phyloP scores from a whole-genome alignment of 768 basidiomycete species.

The Lanmaoa rubissima region DNA sequence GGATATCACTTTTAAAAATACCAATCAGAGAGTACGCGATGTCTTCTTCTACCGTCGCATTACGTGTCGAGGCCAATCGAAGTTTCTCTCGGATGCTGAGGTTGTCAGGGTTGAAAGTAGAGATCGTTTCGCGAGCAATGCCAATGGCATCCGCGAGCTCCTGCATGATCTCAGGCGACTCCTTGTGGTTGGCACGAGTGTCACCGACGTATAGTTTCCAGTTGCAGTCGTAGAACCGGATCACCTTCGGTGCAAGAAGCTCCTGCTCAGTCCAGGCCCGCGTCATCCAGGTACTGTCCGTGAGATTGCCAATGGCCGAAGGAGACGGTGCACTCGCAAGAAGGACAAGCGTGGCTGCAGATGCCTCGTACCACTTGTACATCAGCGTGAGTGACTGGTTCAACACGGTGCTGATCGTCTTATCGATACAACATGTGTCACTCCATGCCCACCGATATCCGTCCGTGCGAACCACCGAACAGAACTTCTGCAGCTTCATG shows the following conservation, averaged over 20 bases:
- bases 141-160: constrained; percentile 8
- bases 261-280: constrained; percentile 16
- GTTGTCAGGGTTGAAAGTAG: neutral
- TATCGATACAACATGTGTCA: too few species aligned
- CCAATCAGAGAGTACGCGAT: constrained; percentile 11
- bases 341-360: neutral
- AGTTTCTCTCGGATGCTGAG: constrained; percentile 10
- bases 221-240: constrained; percentile 4
- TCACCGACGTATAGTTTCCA: constrained; percentile 12
- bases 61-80: constrained; percentile 8
- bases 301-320: neutral
- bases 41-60: constrained; percentile 7
- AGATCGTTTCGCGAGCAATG: neutral
- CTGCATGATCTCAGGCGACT: constrained; percentile 3
- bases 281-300: constrained; percentile 3
- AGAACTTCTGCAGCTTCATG: too few species aligned
- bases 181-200: too few species aligned
- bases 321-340: neutral
- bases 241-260: constrained; percentile 7
- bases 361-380: too few species aligned
- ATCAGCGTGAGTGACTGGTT: constrained; percentile 4
- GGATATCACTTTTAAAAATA: constrained; percentile 9
- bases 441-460: too few species aligned
- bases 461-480: too few species aligned
- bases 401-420: too few species aligned